phyloP scores from a whole-genome alignment of 2,329 filamentous ascomycete species.

The Fusarium veterinarium region DNA sequence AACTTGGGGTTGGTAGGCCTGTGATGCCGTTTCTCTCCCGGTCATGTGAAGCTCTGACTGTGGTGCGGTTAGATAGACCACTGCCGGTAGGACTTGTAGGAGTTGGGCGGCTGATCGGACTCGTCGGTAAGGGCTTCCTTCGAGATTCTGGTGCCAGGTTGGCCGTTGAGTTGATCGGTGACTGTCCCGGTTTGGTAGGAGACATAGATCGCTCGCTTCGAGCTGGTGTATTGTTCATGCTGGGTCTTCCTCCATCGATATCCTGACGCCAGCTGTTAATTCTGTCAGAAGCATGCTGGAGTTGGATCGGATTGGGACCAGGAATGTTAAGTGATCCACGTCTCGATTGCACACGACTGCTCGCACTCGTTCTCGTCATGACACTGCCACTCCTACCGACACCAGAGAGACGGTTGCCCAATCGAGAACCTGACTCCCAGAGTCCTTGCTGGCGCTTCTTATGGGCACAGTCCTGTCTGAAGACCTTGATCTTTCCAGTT shows the following conservation, averaged over 20 bases:
- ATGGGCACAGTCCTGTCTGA: slow-evolving; percentile 92
- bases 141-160: slow-evolving; percentile 61
- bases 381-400: slow-evolving; percentile 70
- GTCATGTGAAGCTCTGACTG: slow-evolving; percentile 43
- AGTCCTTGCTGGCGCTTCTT: slow-evolving; percentile 79
- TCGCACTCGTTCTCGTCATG: slow-evolving; percentile 63
- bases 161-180: slow-evolving; percentile 52
- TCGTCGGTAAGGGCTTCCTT: slow-evolving; percentile 56
- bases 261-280: slow-evolving; percentile 90
- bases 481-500: slow-evolving; percentile 90
- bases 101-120: slow-evolving; percentile 38
- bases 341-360: slow-evolving; percentile 61
- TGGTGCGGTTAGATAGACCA: slow-evolving; percentile 42
- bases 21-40: slow-evolving; percentile 43
- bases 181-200: slow-evolving; percentile 58
- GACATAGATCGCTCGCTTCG: slow-evolving; percentile 68
- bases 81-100: slow-evolving; percentile 56
- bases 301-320: slow-evolving; percentile 43
- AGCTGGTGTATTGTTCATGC: slow-evolving; percentile 53
- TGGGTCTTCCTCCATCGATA: slow-evolving; percentile 58
- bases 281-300: slow-evolving; percentile 69
- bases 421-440: slow-evolving; percentile 81
- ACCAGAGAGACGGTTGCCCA: slow-evolving; percentile 75
- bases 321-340: slow-evolving; percentile 64
- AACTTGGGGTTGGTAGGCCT: slow-evolving; percentile 66